These are phyloP conservation scores for Symbiodinium pilosum DNA, from an alignment of 73 alveolate genomes.

Conservation along the genomic window DNA sequence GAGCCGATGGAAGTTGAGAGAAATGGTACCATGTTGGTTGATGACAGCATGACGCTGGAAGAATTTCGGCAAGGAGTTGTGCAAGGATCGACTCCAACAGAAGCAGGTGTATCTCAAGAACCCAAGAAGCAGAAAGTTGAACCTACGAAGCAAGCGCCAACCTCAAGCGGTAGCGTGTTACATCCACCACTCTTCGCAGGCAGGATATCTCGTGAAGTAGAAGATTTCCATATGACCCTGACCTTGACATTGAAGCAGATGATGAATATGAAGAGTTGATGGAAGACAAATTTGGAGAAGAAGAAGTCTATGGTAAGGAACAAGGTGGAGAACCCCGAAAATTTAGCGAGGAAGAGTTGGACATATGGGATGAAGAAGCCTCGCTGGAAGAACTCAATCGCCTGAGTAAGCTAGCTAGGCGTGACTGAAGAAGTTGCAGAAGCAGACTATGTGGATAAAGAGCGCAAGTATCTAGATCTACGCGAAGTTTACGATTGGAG, in stretches of 20 bases:
- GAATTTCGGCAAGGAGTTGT: not conserved
- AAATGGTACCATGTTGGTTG: not conserved
- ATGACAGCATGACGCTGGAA: not conserved
- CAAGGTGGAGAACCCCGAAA: not conserved
- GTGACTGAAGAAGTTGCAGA: not conserved
- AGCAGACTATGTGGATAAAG: not conserved
- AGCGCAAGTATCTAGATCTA: not conserved
- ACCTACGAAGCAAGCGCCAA: not conserved
- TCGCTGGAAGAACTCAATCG: not conserved
- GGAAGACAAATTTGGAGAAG: not conserved
- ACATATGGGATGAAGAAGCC: not conserved
- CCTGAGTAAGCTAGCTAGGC: not conserved
- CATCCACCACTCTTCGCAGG: not conserved
- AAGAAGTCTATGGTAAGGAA: not conserved
- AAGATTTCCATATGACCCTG: not conserved
- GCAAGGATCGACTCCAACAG: not conserved
- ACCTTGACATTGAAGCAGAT: not conserved
- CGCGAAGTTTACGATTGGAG: not conserved
- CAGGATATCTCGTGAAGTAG: not conserved
- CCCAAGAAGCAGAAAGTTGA: not conserved
- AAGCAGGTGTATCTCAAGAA: not conserved
- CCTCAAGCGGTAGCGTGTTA: not conserved
- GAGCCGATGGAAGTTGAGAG: not conserved
- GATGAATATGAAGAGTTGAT: not conserved
- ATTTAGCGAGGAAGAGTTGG: not conserved